phyloP scores from a whole-genome alignment of 108 stramenopile genomes.

The Discostella stelligeroides region DNA sequence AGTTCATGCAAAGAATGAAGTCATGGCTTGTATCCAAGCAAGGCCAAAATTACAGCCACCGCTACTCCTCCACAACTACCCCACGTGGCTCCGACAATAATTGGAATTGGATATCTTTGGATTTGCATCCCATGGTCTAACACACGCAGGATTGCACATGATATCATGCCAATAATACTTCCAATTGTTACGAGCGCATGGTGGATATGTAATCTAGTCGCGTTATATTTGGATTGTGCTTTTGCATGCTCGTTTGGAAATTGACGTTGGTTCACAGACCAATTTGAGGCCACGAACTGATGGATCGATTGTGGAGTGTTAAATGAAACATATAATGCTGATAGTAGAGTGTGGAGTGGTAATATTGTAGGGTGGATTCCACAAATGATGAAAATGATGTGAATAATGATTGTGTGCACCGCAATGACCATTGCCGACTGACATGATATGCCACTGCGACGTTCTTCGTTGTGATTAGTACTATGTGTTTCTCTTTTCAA shows the following conservation, averaged over 20 bases:
- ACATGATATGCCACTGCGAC: background rate
- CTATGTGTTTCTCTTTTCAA: background rate
- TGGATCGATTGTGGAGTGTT: constrained; percentile 7
- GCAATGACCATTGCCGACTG: background rate
- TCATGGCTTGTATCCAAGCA: background rate
- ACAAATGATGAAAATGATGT: constrained; percentile 27
- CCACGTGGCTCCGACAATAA: constrained; percentile 58
- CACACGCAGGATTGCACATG: constrained; percentile 44
- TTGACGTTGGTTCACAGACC: background rate
- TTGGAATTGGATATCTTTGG: constrained; percentile 74
- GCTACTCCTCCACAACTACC: constrained; percentile 41
- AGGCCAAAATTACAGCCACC: constrained; percentile 17
- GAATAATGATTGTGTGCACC: constrained; percentile 6
- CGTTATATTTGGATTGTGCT: background rate
- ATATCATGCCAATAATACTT: constrained; percentile 23
- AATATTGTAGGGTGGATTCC: constrained; percentile 20
- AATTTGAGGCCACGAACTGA: background rate
- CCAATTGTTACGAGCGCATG: no score
- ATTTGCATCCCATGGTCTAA: constrained; percentile 70
- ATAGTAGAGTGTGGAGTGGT: constrained; percentile 25
- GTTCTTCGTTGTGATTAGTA: constrained; percentile 3
- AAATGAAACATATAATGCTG: constrained; percentile 30
- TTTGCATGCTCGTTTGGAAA: background rate
- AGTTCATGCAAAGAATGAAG: background rate
- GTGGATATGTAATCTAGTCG: constrained; percentile 24